Base-by-base conservation (phyloP, 2,329 filamentous ascomycete genomes). In the Diaporthe ampelina region DNA sequence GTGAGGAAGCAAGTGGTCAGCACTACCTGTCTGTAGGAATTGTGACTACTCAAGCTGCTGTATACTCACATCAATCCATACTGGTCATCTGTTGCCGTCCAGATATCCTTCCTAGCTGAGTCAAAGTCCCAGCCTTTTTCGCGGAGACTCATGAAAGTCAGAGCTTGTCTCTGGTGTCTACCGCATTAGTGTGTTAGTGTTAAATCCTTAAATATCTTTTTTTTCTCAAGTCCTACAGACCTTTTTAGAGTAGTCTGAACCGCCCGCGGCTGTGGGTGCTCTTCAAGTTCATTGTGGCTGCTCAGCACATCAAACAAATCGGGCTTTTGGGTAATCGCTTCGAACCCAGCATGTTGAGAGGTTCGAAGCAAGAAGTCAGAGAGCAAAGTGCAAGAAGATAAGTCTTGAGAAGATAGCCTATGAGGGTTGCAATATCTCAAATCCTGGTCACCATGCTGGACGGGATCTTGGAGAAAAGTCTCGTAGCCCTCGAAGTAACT, bases 101-200 rank as follows among this genome's bases (percentile, higher is more conserved):
- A 86, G 0, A 86, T 63, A 54, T 85, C 84, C 3, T 76, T 73
- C 4, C 73, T 54, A 0, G 56, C 48, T 0, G 76, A 74, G 21
- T 81, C 69, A 21, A 83, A 81, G 0, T 72, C 75, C 84, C 85
- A 85, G 0, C 83, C 84, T 0, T 68, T 70, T 65, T 87, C 85
- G 21, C 85, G 78, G 2, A 76, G 77, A 0, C 81, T 69, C 84
- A 87, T 84, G 65, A 87, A 87, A 0, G 82, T 83, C 1, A 87
- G 76, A 0, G 85, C 85, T 65, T 86, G 83, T 52, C 82, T 83
- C 57, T 87, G 86, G 67, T 87, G 85, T 7, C 85, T 86, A 29
- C 6, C 0, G 10, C 48, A 8, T 11, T 54, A 19, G 9, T 17
- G 29, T 4, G 58, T 74, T 29, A 74, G 76, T 54, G 77, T 35